Evolutionary conservation across 345 rosid species (phyloP).

Genomic region (Angophora floribunda): DNA sequence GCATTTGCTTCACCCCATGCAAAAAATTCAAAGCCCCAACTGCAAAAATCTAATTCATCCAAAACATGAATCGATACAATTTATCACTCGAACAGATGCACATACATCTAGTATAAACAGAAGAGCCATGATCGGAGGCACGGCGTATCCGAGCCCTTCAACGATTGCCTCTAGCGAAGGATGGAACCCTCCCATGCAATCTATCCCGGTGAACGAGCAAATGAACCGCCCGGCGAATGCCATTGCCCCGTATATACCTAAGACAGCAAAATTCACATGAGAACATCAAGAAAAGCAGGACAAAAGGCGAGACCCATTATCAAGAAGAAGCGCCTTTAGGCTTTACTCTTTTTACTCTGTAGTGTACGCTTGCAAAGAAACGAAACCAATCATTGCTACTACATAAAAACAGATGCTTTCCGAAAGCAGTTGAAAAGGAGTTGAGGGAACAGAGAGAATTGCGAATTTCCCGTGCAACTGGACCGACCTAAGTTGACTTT

Average conservation of each 20-base stretch:
- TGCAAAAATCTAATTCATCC: background rate
- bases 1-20: background rate
- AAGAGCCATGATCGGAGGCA: conserved; percentile 94
- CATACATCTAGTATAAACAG: conserved; percentile 83
- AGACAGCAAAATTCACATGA: background rate
- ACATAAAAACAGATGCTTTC: background rate
- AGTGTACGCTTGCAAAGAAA: too few species aligned
- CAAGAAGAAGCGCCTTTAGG: background rate
- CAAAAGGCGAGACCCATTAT: background rate
- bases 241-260: conserved; percentile 95
- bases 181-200: conserved; percentile 76
- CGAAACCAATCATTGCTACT: background rate
- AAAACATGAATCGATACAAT: background rate
- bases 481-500: background rate
- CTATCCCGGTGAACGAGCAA: conserved; percentile 81
- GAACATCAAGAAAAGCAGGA: background rate
- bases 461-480: background rate
- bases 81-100: background rate
- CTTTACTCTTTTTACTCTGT: background rate
- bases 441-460: background rate
- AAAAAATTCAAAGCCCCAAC: background rate
- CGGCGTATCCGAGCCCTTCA: conserved; percentile 86
- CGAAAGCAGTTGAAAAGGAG: background rate
- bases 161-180: conserved; percentile 67
- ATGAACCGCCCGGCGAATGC: conserved; percentile 80